phyloP scores from a whole-genome alignment of 805 yeast species.

The Lipomyces sp. region DNA sequence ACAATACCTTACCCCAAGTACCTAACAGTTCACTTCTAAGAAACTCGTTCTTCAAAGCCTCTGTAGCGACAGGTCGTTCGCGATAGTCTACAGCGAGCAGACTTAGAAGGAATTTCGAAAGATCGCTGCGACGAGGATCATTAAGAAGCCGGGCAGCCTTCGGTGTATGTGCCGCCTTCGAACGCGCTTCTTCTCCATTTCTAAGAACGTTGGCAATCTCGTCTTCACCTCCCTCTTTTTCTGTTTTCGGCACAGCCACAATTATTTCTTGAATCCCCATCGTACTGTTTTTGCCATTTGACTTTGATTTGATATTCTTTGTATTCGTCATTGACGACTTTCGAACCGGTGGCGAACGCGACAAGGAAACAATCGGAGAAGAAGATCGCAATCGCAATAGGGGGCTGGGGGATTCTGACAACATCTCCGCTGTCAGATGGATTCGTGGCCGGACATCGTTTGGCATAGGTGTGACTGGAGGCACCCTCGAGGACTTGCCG shows the following conservation, averaged over 20 bases:
- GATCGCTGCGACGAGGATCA: slow-evolving; percentile 24
- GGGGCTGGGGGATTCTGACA: slow-evolving; percentile 9
- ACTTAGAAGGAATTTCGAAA: slow-evolving; percentile 16
- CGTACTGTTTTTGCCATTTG: background rate
- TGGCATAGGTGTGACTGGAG: background rate
- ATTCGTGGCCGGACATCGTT: slow-evolving; percentile 7
- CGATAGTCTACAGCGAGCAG: slow-evolving; percentile 24
- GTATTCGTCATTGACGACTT: background rate
- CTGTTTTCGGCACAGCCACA: background rate
- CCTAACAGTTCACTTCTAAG: slow-evolving; percentile 30
- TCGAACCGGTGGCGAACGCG: slow-evolving; percentile 4
- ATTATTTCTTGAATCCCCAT: background rate
- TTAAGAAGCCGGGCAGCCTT: slow-evolving; percentile 8
- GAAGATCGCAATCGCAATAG: slow-evolving; percentile 4
- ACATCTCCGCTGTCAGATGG: slow-evolving; percentile 9
- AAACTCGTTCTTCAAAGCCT: slow-evolving; percentile 30
- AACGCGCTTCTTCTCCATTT: background rate
- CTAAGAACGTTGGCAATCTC: background rate
- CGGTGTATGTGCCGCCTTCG: background rate
- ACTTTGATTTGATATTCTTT: background rate
- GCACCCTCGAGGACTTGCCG: background rate
- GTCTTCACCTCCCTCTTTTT: background rate
- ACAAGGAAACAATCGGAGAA: slow-evolving; percentile 1
- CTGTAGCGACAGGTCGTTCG: slow-evolving; percentile 24
- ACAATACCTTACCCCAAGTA: slow-evolving; percentile 31